A percentile compares a stretch with the other conserved stretches of the same genome.
Evolutionary conservation across 2,329 filamentous ascomycete genomes (phyloP).

Genomic region (Zymoseptoria tritici): DNA sequence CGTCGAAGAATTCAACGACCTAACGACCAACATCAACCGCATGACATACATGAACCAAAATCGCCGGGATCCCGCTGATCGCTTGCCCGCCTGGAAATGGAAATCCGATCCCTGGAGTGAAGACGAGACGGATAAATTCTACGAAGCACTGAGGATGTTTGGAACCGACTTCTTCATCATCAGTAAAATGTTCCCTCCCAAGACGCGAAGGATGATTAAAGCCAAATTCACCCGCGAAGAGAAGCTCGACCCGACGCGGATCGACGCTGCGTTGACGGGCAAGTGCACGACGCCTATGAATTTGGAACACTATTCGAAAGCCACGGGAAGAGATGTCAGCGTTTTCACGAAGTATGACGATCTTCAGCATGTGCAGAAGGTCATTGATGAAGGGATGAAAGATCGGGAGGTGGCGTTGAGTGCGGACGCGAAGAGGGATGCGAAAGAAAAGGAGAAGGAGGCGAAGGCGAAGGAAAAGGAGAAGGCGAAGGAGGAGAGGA

Average conservation of each 20-base stretch:
- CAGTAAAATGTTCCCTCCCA: slow-evolving; percentile 63
- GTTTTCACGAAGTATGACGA: slow-evolving; percentile 32
- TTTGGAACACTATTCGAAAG: slow-evolving; percentile 34
- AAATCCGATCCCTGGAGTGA: slow-evolving; percentile 62
- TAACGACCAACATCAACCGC: slow-evolving; percentile 63
- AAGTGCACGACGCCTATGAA: slow-evolving; percentile 33
- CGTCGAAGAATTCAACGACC: slow-evolving; percentile 65
- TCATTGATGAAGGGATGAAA: slow-evolving; percentile 25
- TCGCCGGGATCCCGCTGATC: slow-evolving; percentile 40
- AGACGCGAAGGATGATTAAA: slow-evolving; percentile 67
- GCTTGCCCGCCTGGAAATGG: slow-evolving; percentile 33
- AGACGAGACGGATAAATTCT: slow-evolving; percentile 68
- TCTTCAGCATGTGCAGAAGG: slow-evolving; percentile 28
- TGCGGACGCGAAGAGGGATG: slow-evolving; percentile 30
- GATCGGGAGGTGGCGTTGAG: slow-evolving; percentile 28
- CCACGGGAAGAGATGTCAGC: slow-evolving; percentile 31
- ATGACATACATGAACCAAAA: slow-evolving; percentile 60
- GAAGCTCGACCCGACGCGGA: slow-evolving; percentile 53
- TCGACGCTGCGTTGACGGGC: slow-evolving; percentile 55
- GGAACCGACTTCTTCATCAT: slow-evolving; percentile 82
- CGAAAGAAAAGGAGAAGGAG: slow-evolving; percentile 27
- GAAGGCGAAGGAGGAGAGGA: slow-evolving; percentile 24
- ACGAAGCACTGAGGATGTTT: slow-evolving; percentile 65
- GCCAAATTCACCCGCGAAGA: slow-evolving; percentile 79
- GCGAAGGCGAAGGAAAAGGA: slow-evolving; percentile 28